Conservation (phyloP, 1,139 yeast species). For the Kodamaea fungicola region DNA sequence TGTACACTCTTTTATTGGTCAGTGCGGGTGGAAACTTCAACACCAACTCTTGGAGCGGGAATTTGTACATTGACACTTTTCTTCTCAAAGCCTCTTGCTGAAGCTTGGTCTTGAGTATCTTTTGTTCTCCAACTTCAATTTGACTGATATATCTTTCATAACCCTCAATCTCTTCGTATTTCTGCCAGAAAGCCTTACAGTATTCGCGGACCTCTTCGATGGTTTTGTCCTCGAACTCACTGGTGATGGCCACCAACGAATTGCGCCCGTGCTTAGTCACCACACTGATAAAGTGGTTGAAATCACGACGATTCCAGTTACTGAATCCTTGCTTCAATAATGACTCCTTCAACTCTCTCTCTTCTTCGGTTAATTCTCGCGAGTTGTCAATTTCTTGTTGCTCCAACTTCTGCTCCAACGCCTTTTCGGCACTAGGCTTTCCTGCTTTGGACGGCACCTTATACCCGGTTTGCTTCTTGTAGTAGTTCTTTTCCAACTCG, state of each 20-base stretch:
- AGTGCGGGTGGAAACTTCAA: slow-evolving; percentile 61
- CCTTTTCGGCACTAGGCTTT: slow-evolving; percentile 41
- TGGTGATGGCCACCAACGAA: slow-evolving; percentile 54
- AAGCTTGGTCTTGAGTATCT: slow-evolving; percentile 50
- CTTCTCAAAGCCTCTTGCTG: slow-evolving; percentile 68
- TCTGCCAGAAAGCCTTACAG: slow-evolving; percentile 64
- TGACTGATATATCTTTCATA: slow-evolving; percentile 63
- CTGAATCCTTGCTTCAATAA: slow-evolving; percentile 56
- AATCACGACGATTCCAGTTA: slow-evolving; percentile 72
- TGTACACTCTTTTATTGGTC: slow-evolving; percentile 54
- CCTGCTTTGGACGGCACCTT: slow-evolving; percentile 48
- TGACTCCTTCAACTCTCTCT: slow-evolving; percentile 53
- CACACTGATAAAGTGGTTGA: slow-evolving; percentile 59
- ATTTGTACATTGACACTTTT: slow-evolving; percentile 56
- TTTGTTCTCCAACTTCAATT: slow-evolving; percentile 77
- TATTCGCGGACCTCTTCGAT: slow-evolving; percentile 66
- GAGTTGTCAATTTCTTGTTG: slow-evolving; percentile 63
- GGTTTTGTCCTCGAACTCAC: slow-evolving; percentile 64
- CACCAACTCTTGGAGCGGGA: slow-evolving; percentile 62
- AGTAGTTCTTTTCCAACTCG: slow-evolving; percentile 64
- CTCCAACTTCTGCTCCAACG: slow-evolving; percentile 53
- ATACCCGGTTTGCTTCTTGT: slow-evolving; percentile 49
- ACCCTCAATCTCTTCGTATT: slow-evolving; percentile 65
- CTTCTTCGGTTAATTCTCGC: slow-evolving; percentile 66
- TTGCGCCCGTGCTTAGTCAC: slow-evolving; percentile 69